Evolutionary conservation across 768 basidiomycete genomes (phyloP).

Genomic region (Xerocomus brunneocitrinus): DNA sequence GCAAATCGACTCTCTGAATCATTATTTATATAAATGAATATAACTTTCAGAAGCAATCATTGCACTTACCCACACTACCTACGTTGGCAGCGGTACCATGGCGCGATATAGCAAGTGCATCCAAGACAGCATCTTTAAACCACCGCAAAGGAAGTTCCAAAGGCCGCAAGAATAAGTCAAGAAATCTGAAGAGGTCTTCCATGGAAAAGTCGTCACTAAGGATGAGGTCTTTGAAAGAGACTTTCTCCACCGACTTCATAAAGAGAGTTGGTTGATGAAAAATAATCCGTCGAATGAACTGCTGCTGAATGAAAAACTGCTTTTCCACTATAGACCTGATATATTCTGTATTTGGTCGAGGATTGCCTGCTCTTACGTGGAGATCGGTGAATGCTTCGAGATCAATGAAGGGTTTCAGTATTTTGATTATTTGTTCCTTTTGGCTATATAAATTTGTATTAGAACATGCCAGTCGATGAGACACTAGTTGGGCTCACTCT

Average conservation of each 20-base stretch:
- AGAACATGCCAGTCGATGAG: not conserved
- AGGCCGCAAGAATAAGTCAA: not conserved
- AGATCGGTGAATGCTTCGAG: slow-evolving; percentile 1
- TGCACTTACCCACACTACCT: slow-evolving; percentile 5
- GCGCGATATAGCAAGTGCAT: slow-evolving; percentile 16
- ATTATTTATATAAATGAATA: not conserved
- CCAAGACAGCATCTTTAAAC: slow-evolving; percentile 27
- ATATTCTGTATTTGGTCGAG: not conserved
- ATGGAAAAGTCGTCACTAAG: slow-evolving; percentile 28
- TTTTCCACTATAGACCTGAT: not conserved
- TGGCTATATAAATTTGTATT: not conserved
- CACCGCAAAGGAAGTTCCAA: slow-evolving; percentile 19
- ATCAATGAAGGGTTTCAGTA: not conserved
- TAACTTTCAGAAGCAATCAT: not conserved
- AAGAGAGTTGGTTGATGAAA: slow-evolving; percentile 28
- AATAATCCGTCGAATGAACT: slow-evolving; percentile 29
- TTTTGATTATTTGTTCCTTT: not conserved
- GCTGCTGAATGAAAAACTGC: slow-evolving; percentile 8
- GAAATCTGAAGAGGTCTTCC: slow-evolving; percentile 18
- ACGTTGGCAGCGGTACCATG: slow-evolving; percentile 9
- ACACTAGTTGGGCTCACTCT: slow-evolving; percentile 1
- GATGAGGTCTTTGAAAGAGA: slow-evolving; percentile 32
- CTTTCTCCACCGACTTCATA: slow-evolving; percentile 27
- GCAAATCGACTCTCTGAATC: slow-evolving; percentile 15
- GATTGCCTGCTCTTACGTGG: too few species aligned